Evolutionary conservation across 169 alveolate species (phyloP).

Genomic region (Eimeria acervulina): DNA sequence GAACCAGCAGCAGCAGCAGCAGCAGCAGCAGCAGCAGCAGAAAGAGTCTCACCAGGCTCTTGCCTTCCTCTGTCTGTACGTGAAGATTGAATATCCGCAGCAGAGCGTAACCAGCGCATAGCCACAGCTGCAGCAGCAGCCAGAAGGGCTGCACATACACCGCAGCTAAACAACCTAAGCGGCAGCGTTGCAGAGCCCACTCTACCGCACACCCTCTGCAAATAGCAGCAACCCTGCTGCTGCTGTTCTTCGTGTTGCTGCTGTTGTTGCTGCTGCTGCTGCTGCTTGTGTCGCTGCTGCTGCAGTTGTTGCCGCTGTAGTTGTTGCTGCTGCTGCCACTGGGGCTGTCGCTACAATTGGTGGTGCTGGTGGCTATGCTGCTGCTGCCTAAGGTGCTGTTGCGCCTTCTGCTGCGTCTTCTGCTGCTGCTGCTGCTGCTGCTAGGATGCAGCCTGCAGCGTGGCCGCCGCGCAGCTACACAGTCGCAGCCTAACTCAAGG

Average conservation of each 20-base stretch:
- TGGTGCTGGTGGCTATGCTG: no score
- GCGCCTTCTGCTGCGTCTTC: slow-evolving; percentile 7
- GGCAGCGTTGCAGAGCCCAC: background rate
- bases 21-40: background rate
- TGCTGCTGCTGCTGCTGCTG: background rate
- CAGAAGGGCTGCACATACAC: slow-evolving; percentile 41
- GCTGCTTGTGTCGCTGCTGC: background rate
- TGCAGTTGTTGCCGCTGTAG: no score
- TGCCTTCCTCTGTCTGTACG: slow-evolving; percentile 8
- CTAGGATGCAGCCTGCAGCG: background rate
- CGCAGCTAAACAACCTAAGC: background rate
- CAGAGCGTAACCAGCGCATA: slow-evolving; percentile 5
- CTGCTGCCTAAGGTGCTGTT: slow-evolving; percentile 15
- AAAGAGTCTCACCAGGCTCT: background rate
- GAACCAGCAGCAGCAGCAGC: slow-evolving; percentile 31
- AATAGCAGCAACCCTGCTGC: no score
- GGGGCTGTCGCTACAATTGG: no score
- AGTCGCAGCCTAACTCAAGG: background rate
- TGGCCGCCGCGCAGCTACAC: background rate
- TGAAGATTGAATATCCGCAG: slow-evolving; percentile 6
- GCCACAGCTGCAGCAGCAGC: slow-evolving; percentile 53
- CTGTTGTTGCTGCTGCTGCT: slow-evolving; percentile 52
- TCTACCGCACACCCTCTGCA: background rate
- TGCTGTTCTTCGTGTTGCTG: background rate
- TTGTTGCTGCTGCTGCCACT: background rate